Conservation (phyloP, 2,329 filamentous ascomycete species). For the Botrytis cinerea region DNA sequence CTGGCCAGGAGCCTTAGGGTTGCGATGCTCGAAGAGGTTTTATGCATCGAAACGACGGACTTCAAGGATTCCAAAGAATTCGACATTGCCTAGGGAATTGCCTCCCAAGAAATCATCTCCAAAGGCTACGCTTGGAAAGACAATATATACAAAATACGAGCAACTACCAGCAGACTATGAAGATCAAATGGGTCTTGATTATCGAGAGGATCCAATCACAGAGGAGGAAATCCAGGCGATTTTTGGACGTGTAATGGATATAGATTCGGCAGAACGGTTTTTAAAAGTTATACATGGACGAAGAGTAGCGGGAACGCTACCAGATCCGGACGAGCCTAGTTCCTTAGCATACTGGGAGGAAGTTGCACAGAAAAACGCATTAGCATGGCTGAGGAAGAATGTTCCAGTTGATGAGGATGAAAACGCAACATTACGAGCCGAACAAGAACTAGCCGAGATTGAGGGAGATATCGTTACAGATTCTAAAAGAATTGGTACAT, state of each 20-base stretch:
- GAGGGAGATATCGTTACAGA: constrained; percentile 45
- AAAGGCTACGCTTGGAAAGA: constrained; percentile 16
- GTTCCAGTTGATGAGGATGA: constrained; percentile 60
- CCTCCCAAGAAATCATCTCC: constrained; percentile 24
- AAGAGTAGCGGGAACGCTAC: constrained; percentile 63
- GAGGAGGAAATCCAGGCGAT: constrained; percentile 50
- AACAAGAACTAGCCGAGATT: constrained; percentile 60
- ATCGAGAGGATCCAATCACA: constrained; percentile 52
- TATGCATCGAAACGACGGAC: constrained; percentile 7
- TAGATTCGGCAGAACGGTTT: constrained; percentile 53
- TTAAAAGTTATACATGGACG: constrained; percentile 62
- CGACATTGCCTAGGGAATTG: not conserved
- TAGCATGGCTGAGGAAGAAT: constrained; percentile 57
- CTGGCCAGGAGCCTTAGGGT: not conserved
- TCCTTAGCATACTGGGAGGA: constrained; percentile 28
- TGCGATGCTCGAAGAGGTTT: constrained; percentile 23
- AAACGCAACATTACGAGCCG: constrained; percentile 61
- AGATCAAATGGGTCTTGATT: constrained; percentile 57
- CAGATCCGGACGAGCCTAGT: constrained; percentile 53
- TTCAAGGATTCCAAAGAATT: not conserved
- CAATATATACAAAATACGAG: constrained; percentile 54
- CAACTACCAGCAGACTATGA: constrained; percentile 59
- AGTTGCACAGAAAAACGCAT: constrained; percentile 48
- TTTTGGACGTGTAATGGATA: constrained; percentile 53
- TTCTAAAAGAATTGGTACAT: constrained; percentile 38